Conservation (phyloP, 192 early-diverging fungal species). For the Backusella morwellensis region DNA sequence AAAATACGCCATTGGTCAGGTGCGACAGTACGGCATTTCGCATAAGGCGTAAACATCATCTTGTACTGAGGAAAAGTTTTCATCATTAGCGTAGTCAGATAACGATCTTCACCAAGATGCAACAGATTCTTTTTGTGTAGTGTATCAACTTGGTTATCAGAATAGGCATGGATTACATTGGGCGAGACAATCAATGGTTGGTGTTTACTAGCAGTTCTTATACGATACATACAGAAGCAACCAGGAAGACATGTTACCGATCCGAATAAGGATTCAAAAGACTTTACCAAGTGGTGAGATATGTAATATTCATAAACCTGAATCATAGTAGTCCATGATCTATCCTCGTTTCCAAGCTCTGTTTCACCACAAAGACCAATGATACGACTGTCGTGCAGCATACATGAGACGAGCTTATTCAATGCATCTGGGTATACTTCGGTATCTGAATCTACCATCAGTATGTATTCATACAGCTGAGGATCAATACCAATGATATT, state of each 20-base stretch:
- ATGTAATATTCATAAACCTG: slow-evolving; percentile 99
- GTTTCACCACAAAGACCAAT: slow-evolving; percentile 99
- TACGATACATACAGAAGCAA: slow-evolving; percentile 99
- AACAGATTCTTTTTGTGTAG: slow-evolving; percentile 99
- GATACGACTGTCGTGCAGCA: slow-evolving; percentile 76
- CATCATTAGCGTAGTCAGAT: slow-evolving; percentile 88
- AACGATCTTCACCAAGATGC: slow-evolving; percentile 97
- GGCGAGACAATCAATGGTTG: slow-evolving; percentile 90
- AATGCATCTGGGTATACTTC: slow-evolving; percentile 83
- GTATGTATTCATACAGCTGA: slow-evolving; percentile 73
- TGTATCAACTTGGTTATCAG: slow-evolving; percentile 92
- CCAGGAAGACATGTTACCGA: slow-evolving; percentile 97
- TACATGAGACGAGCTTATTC: slow-evolving; percentile 82
- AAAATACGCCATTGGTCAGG: slow-evolving; percentile 94
- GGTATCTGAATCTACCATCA: slow-evolving; percentile 82
- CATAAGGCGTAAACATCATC: slow-evolving; percentile 90
- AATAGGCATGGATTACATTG: slow-evolving; percentile 89
- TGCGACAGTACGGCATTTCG: slow-evolving; percentile 89
- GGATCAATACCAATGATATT: slow-evolving; percentile 84
- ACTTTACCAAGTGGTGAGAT: slow-evolving; percentile 93
- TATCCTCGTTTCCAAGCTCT: slow-evolving; percentile 87
- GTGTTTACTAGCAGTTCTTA: slow-evolving; percentile 85
- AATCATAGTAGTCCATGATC: slow-evolving; percentile 97
- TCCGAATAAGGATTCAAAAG: slow-evolving; percentile 97
- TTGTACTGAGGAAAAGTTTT: slow-evolving; percentile 98